A percentile compares a stretch with the other conserved stretches of the same genome.
phyloP scores from a whole-genome alignment of 306 rosid genomes.

The Boehmeria nivea region DNA sequence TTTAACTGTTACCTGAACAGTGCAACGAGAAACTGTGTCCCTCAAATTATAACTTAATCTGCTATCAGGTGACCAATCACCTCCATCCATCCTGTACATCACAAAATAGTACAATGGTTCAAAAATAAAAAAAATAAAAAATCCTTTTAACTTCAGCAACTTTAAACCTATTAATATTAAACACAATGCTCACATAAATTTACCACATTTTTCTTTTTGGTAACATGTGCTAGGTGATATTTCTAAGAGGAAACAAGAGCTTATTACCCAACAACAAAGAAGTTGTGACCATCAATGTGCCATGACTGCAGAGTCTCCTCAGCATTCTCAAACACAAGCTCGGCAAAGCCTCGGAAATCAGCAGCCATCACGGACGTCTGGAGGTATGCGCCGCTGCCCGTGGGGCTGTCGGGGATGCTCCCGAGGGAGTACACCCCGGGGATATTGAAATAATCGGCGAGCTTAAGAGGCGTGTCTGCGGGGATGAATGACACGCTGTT shows the following conservation, averaged over 20 bases:
- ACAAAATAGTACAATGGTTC: slow-evolving; percentile 1
- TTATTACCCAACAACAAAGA: slow-evolving; percentile 78
- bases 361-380: slow-evolving; percentile 77
- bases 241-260: no score
- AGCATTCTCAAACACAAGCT: slow-evolving; percentile 68
- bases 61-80: slow-evolving; percentile 65
- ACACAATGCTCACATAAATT: background rate
- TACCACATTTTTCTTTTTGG: background rate
- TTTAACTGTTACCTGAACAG: slow-evolving; percentile 96
- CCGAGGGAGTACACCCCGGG: slow-evolving; percentile 60
- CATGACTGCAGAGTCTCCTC: slow-evolving; percentile 69
- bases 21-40: slow-evolving; percentile 72
- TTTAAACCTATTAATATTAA: background rate
- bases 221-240: no score
- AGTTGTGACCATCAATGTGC: slow-evolving; percentile 75
- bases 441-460: slow-evolving; percentile 81
- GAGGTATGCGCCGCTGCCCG: slow-evolving; percentile 56
- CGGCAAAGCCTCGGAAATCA: slow-evolving; percentile 55
- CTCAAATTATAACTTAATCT: slow-evolving; percentile 55
- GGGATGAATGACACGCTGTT: slow-evolving; percentile 72
- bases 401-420: slow-evolving; percentile 54
- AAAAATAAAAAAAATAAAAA: background rate
- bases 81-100: slow-evolving; percentile 74
- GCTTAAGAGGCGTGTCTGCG: slow-evolving; percentile 77
- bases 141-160: no score